Evolutionary conservation across 1,139 yeast genomes (phyloP).

Genomic region (Blastobotrys illinoisensis): DNA sequence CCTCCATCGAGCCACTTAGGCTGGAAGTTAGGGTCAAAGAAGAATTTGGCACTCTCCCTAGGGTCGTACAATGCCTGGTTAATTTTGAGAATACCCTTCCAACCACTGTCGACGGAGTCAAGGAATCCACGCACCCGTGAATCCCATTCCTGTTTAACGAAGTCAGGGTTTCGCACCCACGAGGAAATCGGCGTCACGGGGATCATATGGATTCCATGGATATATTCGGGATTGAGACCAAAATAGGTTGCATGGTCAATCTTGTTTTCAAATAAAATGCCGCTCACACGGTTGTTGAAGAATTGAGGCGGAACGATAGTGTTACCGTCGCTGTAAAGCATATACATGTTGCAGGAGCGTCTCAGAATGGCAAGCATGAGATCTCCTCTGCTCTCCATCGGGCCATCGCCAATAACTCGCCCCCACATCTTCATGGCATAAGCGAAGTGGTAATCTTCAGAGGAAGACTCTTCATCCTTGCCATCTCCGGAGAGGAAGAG

Average conservation of each 20-base stretch:
- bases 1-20: slow-evolving; percentile 69
- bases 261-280: slow-evolving; percentile 73
- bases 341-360: slow-evolving; percentile 57
- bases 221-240: slow-evolving; percentile 65
- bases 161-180: slow-evolving; percentile 58
- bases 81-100: slow-evolving; percentile 77
- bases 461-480: slow-evolving; percentile 67
- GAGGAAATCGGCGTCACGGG: slow-evolving; percentile 84
- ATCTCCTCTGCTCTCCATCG: slow-evolving; percentile 64
- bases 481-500: slow-evolving; percentile 63
- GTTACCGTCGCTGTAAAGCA: slow-evolving; percentile 51
- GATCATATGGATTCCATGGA: slow-evolving; percentile 90
- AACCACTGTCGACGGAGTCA: slow-evolving; percentile 58
- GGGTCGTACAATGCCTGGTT: slow-evolving; percentile 74
- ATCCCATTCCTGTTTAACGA: slow-evolving; percentile 75
- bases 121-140: slow-evolving; percentile 45
- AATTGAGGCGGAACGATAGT: slow-evolving; percentile 38
- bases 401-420: slow-evolving; percentile 50
- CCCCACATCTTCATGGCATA: slow-evolving; percentile 78
- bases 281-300: slow-evolving; percentile 58
- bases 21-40: slow-evolving; percentile 46
- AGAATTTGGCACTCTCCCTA: slow-evolving; percentile 53
- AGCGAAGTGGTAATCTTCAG: slow-evolving; percentile 64
- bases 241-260: slow-evolving; percentile 85
- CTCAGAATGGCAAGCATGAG: slow-evolving; percentile 60